A percentile compares a stretch with the other conserved stretches of the same genome.
Conservation (phyloP, 202 grass and related monocot species). For the Saccharum hybrid region DNA sequence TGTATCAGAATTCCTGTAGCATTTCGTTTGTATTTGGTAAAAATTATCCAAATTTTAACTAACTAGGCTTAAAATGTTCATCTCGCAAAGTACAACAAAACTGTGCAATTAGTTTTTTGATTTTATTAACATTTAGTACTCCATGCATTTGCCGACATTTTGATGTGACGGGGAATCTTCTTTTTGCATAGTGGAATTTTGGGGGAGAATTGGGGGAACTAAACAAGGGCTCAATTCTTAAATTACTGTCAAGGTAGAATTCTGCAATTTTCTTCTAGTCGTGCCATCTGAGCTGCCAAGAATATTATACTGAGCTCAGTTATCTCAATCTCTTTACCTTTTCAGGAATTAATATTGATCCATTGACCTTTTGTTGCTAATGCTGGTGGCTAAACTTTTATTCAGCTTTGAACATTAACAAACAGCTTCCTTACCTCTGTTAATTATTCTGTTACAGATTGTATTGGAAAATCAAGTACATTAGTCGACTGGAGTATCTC, state of each 20-base stretch:
- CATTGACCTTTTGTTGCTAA: not conserved
- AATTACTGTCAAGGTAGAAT: not conserved
- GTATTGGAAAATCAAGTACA: conserved; percentile 99
- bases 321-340: not conserved
- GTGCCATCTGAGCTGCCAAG: not conserved
- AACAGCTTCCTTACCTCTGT: not conserved
- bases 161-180: too few species aligned
- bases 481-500: conserved; percentile 86
- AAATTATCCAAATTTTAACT: too few species aligned
- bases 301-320: conserved; percentile 2
- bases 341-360: not conserved
- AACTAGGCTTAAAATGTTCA: too few species aligned
- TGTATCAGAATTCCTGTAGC: too few species aligned
- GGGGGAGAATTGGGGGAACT: too few species aligned
- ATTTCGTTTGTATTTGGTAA: too few species aligned
- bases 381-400: not conserved
- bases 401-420: not conserved
- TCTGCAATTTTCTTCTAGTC: not conserved
- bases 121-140: too few species aligned
- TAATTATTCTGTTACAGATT: conserved; percentile 53
- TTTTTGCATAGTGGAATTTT: too few species aligned
- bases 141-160: too few species aligned
- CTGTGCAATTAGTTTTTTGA: too few species aligned
- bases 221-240: too few species aligned
- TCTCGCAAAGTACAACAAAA: too few species aligned